phyloP scores from a whole-genome alignment of 169 alveolate genomes.

The Plasmodium gaboni region DNA sequence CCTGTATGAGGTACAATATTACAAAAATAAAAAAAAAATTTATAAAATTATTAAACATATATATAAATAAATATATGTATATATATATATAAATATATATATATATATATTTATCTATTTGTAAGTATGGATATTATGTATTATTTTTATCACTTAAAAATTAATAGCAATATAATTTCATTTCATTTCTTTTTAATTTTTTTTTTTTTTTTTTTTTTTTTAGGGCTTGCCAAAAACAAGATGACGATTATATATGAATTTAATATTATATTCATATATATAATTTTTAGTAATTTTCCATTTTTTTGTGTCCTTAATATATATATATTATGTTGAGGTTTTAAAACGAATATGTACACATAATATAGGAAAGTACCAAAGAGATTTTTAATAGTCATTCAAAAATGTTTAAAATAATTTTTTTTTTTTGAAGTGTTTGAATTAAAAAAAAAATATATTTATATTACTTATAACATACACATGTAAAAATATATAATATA shows the following conservation, averaged over 20 bases:
- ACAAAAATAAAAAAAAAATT: neutral
- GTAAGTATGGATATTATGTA: no score
- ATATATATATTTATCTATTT: neutral
- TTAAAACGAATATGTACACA: conserved; percentile 10
- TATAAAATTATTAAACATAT: no score
- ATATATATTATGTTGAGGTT: conserved; percentile 1
- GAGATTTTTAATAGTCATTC: conserved; percentile 18
- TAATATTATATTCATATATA: neutral
- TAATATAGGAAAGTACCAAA: conserved; percentile 11
- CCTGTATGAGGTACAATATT: conserved; percentile 59
- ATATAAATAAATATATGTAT: neutral
- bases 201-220: conserved; percentile 12
- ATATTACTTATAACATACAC: neutral
- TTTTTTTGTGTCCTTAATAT: conserved; percentile 31
- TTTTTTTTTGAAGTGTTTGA: conserved; percentile 58
- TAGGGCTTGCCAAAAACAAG: conserved; percentile 74
- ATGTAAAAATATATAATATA: neutral
- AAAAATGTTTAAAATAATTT: conserved; percentile 14
- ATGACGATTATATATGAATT: conserved; percentile 43
- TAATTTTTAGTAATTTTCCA: conserved; percentile 29
- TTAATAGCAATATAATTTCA: no score
- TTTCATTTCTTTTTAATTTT: neutral
- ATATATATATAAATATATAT: neutral
- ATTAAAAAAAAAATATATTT: neutral
- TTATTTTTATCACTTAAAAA: no score